These are phyloP conservation scores for Gracilariopsis chorda DNA, from an alignment of 23 red algal species.

Conservation along the genomic window DNA sequence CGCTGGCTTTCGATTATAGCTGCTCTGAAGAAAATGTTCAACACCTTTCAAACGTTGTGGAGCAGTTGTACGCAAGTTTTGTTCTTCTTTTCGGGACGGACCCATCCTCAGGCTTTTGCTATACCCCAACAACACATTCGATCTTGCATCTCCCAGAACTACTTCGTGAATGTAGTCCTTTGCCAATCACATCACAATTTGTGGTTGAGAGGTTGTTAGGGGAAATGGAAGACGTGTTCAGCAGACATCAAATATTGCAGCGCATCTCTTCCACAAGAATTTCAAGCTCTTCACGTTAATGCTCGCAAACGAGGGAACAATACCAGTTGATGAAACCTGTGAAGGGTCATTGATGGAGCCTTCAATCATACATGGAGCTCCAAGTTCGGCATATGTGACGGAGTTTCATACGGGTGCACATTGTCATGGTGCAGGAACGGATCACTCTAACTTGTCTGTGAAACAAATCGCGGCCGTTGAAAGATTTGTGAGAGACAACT, in stretches of 20 bases:
- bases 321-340: not conserved
- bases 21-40: not conserved
- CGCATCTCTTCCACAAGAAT: not conserved
- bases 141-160: not conserved
- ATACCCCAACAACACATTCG: not conserved
- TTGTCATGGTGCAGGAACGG: not conserved
- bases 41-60: not conserved
- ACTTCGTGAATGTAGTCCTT: not conserved
- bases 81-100: not conserved
- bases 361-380: not conserved
- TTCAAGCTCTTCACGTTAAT: not conserved
- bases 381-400: no score
- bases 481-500: not conserved
- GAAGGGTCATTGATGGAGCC: not conserved
- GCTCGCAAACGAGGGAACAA: not conserved
- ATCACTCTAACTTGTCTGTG: not conserved
- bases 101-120: not conserved
- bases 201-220: not conserved
- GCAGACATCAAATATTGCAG: not conserved
- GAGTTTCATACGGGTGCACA: not conserved
- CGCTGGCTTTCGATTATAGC: not conserved
- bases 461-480: not conserved
- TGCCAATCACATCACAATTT: not conserved
- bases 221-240: not conserved
- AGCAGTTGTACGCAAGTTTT: not conserved